These are phyloP conservation scores for Erodium texanum DNA, from an alignment of 441 rosid genomes.

Conservation along the genomic window DNA sequence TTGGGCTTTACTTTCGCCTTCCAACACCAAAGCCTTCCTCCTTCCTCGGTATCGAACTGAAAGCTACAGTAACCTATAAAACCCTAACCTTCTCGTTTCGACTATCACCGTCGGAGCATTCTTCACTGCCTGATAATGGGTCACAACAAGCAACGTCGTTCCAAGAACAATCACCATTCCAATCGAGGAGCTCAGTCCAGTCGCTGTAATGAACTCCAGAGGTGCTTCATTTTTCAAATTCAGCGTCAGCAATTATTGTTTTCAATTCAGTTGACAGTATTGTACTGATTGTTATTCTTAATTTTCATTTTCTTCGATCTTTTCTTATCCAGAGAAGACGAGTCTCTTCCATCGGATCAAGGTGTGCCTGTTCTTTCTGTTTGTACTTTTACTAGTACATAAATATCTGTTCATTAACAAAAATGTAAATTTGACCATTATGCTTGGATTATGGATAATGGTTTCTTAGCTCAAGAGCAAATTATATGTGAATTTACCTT, in stretches of 20 bases:
- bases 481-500: not conserved
- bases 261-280: too few relatives aligned
- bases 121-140: not conserved
- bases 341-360: constrained; percentile 63
- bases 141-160: constrained; percentile 1
- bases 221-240: not conserved
- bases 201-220: not conserved
- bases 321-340: constrained; percentile 54
- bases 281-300: not conserved
- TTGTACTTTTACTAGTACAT: too few relatives aligned
- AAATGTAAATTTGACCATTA: not conserved
- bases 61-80: not conserved
- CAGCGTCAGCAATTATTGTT: not conserved
- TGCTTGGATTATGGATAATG: not conserved
- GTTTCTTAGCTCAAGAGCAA: not conserved
- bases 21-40: not conserved
- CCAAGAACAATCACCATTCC: constrained; percentile 5
- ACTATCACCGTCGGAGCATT: not conserved
- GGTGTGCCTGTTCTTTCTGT: constrained; percentile 27
- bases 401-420: not conserved
- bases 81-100: not conserved
- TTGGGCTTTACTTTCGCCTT: too few relatives aligned
- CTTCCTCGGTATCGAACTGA: not conserved
- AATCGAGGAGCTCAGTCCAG: constrained; percentile 5
- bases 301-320: not conserved